These are phyloP conservation scores for Pseudoturritis turrita DNA, from an alignment of 345 rosid genomes.

Conservation along the genomic window DNA sequence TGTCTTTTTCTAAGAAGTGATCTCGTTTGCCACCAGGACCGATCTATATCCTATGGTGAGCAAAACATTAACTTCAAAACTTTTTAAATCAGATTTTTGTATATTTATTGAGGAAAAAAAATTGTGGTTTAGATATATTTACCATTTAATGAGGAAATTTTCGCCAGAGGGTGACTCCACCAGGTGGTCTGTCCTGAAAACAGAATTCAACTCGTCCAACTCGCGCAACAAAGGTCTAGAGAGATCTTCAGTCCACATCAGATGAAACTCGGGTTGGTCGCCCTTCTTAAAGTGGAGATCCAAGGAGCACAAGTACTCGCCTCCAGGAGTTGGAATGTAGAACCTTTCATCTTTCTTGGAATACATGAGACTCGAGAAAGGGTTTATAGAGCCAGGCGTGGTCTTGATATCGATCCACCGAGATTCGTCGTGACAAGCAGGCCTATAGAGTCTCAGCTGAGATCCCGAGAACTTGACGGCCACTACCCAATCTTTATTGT, in stretches of 20 bases:
- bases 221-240: not conserved
- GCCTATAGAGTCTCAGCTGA: not conserved
- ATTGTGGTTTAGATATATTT: no score
- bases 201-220: not conserved
- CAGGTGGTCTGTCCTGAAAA: slow-evolving; percentile 2
- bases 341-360: not conserved
- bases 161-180: slow-evolving; percentile 11
- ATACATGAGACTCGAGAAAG: not conserved
- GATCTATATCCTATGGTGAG: no score
- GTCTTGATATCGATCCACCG: not conserved
- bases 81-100: no score
- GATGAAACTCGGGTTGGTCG: not conserved
- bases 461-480: slow-evolving; percentile 8
- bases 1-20: no score
- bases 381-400: not conserved
- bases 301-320: not conserved
- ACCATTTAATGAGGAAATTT: slow-evolving; percentile 4
- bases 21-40: no score
- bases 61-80: no score
- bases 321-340: not conserved
- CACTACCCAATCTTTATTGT: slow-evolving; percentile 10
- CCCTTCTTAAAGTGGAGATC: not conserved
- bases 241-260: not conserved
- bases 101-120: no score
- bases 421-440: not conserved